Conservation (phyloP, 768 basidiomycete genomes). For the Boletus sp. region DNA sequence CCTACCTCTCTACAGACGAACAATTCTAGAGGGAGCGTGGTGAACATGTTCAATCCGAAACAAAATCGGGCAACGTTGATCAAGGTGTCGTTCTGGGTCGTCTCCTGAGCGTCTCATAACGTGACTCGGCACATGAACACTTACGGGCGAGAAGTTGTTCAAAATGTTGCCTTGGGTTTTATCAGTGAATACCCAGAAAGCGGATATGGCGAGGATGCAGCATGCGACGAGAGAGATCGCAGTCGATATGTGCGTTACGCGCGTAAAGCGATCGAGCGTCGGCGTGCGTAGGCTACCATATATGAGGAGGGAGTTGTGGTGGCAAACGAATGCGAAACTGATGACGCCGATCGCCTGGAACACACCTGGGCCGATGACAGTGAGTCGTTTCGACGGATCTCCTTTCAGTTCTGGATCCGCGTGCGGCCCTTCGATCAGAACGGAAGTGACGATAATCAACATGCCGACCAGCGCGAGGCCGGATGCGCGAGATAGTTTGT, state of each 20-base stretch:
- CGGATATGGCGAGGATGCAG: constrained; percentile 78
- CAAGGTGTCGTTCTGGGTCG: constrained; percentile 65
- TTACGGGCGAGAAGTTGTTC: constrained; percentile 85
- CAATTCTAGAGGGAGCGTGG: constrained; percentile 91
- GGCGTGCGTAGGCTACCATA: constrained; percentile 92
- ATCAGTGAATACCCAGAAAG: constrained; percentile 86
- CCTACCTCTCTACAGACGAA: constrained; percentile 95
- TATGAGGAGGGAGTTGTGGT: constrained; percentile 96
- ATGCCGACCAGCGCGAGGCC: constrained; percentile 90
- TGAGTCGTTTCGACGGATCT: constrained; percentile 68
- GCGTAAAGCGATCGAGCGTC: constrained; percentile 89
- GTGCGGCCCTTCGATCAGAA: constrained; percentile 79
- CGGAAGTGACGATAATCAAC: constrained; percentile 86
- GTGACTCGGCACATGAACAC: constrained; percentile 7
- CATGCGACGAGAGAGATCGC: constrained; percentile 83
- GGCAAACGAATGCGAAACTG: constrained; percentile 94
- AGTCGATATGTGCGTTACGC: constrained; percentile 92
- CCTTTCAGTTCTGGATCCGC: constrained; percentile 75
- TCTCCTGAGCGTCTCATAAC: constrained; percentile 4
- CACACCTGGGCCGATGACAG: constrained; percentile 74
- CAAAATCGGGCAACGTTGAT: constrained; percentile 96
- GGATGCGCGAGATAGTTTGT: constrained; percentile 92
- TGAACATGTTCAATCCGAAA: constrained; percentile 97
- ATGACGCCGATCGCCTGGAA: constrained; percentile 98
- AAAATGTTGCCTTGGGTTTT: constrained; percentile 94